phyloP scores from a whole-genome alignment of 208 protist species.

The Leishmania amazonensis region DNA sequence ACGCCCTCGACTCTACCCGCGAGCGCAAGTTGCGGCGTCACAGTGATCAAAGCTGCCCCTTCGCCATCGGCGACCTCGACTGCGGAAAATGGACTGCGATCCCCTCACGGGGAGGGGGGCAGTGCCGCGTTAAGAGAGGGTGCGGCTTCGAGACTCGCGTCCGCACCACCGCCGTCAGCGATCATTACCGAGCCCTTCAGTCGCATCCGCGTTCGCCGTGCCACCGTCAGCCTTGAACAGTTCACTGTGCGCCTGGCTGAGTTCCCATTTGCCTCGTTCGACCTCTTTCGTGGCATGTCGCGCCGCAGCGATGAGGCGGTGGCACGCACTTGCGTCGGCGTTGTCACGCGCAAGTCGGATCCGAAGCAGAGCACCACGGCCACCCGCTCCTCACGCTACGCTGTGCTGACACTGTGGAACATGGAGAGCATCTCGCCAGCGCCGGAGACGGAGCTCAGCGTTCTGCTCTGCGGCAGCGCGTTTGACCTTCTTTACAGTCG shows the following conservation, averaged over 20 bases:
- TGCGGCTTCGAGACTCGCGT: neutral
- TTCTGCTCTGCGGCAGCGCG: conserved; percentile 64
- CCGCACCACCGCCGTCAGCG: conserved; percentile 17
- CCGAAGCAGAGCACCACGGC: conserved; percentile 50
- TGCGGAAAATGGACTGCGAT: neutral
- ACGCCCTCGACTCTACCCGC: neutral
- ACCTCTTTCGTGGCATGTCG: conserved; percentile 18
- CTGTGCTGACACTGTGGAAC: conserved; percentile 68
- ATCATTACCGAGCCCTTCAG: conserved; percentile 30
- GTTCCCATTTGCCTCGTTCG: conserved; percentile 57
- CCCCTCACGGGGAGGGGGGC: neutral
- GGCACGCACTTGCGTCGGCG: conserved; percentile 54
- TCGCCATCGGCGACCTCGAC: neutral
- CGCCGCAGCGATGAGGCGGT: conserved; percentile 16
- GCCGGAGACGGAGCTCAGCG: conserved; percentile 41
- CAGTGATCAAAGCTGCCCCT: neutral
- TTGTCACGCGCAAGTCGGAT: conserved; percentile 63
- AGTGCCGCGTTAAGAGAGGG: neutral
- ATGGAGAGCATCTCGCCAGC: conserved; percentile 55
- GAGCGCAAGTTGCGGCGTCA: neutral
- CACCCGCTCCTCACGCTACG: conserved; percentile 36
- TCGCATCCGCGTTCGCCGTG: conserved; percentile 58
- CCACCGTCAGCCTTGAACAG: conserved; percentile 63
- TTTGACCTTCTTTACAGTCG: conserved; percentile 68
- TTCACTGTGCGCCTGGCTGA: conserved; percentile 56